Evolutionary conservation across 2,329 filamentous ascomycete species (phyloP).

Genomic region (Colletotrichum sp.): DNA sequence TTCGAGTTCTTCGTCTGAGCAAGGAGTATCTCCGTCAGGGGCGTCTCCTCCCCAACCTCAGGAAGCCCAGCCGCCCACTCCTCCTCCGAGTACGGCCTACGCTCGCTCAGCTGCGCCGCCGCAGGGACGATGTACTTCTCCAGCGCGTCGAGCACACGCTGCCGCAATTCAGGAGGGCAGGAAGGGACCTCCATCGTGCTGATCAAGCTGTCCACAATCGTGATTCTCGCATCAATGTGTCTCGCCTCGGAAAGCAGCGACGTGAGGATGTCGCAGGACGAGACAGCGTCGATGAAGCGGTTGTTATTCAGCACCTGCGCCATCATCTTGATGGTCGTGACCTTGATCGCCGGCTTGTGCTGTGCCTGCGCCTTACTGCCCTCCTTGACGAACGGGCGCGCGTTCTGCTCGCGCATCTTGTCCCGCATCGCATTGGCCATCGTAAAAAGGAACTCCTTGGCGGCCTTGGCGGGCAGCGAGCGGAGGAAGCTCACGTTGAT

Average conservation of each 20-base stretch:
- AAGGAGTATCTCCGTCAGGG: constrained; percentile 22
- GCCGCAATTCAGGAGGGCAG: constrained; percentile 13
- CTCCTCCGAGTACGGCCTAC: constrained; percentile 26
- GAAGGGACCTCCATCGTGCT: constrained; percentile 23
- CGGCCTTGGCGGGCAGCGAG: constrained; percentile 28
- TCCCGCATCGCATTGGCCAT: constrained; percentile 31
- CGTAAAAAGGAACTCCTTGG: constrained; percentile 28
- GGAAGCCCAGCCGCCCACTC: constrained; percentile 28
- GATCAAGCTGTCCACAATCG: constrained; percentile 32
- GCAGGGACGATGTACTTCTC: constrained; percentile 30
- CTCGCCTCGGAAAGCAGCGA: constrained; percentile 31
- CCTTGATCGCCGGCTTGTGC: constrained; percentile 28
- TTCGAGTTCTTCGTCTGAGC: not conserved
- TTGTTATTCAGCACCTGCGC: constrained; percentile 34
- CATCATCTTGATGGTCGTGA: constrained; percentile 43
- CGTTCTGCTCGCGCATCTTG: constrained; percentile 30
- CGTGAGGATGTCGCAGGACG: constrained; percentile 31
- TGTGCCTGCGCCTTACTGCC: not conserved
- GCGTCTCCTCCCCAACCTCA: constrained; percentile 18
- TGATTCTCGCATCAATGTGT: constrained; percentile 36
- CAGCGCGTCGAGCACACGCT: constrained; percentile 29
- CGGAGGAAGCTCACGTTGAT: constrained; percentile 30
- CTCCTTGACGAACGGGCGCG: not conserved
- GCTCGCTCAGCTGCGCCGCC: constrained; percentile 34
- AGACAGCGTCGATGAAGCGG: constrained; percentile 27